These are phyloP conservation scores for Gossypium sturtianum DNA, from an alignment of 345 rosid species.

Conservation along the genomic window DNA sequence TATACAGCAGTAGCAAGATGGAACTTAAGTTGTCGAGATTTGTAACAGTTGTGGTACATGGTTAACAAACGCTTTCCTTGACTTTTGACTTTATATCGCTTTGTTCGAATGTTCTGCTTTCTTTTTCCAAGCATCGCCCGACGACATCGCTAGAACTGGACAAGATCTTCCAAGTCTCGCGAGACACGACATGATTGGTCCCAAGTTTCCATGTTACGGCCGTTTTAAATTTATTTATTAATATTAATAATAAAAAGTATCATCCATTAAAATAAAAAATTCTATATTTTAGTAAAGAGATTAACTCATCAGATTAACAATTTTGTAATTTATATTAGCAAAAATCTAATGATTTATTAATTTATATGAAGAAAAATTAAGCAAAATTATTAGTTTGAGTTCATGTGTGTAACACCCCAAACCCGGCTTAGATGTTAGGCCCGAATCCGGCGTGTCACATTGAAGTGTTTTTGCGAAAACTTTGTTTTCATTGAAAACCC, in stretches of 20 bases:
- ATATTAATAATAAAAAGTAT: neutral
- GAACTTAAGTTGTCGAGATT: neutral
- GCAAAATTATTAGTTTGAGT: too few species aligned
- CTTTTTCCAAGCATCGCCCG: neutral
- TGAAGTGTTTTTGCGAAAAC: too few species aligned
- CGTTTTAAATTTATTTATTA: neutral
- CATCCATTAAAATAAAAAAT: too few species aligned
- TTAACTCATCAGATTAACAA: too few species aligned
- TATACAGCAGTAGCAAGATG: neutral
- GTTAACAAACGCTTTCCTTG: neutral
- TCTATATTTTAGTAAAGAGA: too few species aligned
- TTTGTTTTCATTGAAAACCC: too few species aligned
- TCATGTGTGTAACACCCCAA: too few species aligned
- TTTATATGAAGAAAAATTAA: too few species aligned
- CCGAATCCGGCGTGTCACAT: too few species aligned
- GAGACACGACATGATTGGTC: neutral
- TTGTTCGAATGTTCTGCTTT: neutral
- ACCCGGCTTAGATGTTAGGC: too few species aligned
- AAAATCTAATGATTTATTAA: too few species aligned
- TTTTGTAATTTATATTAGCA: too few species aligned
- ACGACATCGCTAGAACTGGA: neutral
- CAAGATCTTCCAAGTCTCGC: neutral
- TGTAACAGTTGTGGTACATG: neutral
- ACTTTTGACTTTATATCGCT: neutral
- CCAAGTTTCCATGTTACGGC: neutral